Conservation (phyloP, 2,329 filamentous ascomycete genomes). For the Aspergillus sp. region DNA sequence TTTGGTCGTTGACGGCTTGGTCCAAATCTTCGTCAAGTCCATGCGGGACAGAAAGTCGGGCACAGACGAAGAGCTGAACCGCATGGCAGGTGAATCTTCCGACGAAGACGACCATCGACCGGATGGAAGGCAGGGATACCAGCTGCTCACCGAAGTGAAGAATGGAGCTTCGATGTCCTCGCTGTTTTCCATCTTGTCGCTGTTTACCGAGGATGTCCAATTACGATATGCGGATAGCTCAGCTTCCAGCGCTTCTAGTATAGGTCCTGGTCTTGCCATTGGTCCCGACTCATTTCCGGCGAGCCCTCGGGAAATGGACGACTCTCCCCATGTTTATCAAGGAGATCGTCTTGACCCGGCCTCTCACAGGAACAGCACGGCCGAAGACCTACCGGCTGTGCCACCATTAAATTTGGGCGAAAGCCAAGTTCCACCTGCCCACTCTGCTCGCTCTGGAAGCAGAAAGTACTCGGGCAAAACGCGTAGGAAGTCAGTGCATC, state of each 20-base stretch:
- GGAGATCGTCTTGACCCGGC: constrained; percentile 23
- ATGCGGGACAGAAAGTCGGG: constrained; percentile 52
- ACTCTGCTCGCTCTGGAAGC: constrained; percentile 28
- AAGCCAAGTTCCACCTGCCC: constrained; percentile 28
- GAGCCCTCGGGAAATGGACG: constrained; percentile 39
- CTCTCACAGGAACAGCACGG: constrained; percentile 26
- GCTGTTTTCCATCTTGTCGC: constrained; percentile 90
- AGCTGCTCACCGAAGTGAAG: constrained; percentile 93
- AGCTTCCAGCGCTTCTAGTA: constrained; percentile 40
- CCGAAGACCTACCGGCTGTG: constrained; percentile 59
- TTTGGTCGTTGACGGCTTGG: constrained; percentile 90
- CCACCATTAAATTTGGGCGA: constrained; percentile 74
- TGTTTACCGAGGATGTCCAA: constrained; percentile 94
- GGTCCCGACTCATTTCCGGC: constrained; percentile 43
- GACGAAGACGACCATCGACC: constrained; percentile 68
- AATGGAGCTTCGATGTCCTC: constrained; percentile 99
- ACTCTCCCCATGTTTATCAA: constrained; percentile 27
- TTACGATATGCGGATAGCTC: constrained; percentile 67
- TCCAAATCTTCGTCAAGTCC: constrained; percentile 98
- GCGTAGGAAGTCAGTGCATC: constrained; percentile 74
- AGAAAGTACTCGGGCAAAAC: constrained; percentile 33
- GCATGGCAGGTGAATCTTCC: constrained; percentile 53
- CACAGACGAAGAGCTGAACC: constrained; percentile 43
- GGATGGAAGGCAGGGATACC: constrained; percentile 77
- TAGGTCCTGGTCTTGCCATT: constrained; percentile 29